Evolutionary conservation across 768 basidiomycete genomes (phyloP), one percentile per base, ranked within the genome.

Genomic region (Podaxis sp.): DNA sequence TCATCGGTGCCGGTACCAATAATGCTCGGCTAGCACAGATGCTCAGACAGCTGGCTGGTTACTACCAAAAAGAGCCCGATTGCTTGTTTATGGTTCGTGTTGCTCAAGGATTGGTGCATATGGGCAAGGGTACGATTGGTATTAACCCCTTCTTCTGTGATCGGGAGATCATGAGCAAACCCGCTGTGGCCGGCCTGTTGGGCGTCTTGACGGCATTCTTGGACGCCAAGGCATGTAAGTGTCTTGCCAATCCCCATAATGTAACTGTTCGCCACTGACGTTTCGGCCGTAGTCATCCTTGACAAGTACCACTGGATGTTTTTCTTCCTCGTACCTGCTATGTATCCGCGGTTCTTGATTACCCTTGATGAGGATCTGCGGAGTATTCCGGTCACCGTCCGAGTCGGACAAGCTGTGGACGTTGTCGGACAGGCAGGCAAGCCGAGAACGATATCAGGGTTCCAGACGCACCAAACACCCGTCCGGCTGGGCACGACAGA

Each of bases 251-350:
- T 14, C 18, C 16, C 14, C 38, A 21, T 37, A 11, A 36, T 37
- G 48, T 35, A 32, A 32, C 21, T 35, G 13, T 46, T 50, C 47
- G 53, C 55, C 13, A 56, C 32, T 44, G 13, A 55, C 38, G 61
- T 51, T 61, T 53, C 51, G 42, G 14, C 63, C n/a, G 16, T 62
- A 97, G 95, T 99, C 71, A 79, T 99, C 1, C 84, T 98, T 16
- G 93, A 95, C 71, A 95, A 89, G 73, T 90, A 92, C 65, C 97
- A 98, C 75, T 99, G 97, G 97, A 97, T 98, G 94, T 77, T 98
- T 59, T 99, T 92, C 78, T 95, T 95, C 84, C 83, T 98, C 28
- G 88, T 88, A 5, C 89, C 94, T 1, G 91, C 95, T 61, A 98
- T 99, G 97, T 96, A 93, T 76, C 97, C 97, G 37, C 88, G 95